Evolutionary conservation across 345 rosid genomes (phyloP), one percentile per base, ranked within the genome.

Genomic region (Streptanthus diversifolius): DNA sequence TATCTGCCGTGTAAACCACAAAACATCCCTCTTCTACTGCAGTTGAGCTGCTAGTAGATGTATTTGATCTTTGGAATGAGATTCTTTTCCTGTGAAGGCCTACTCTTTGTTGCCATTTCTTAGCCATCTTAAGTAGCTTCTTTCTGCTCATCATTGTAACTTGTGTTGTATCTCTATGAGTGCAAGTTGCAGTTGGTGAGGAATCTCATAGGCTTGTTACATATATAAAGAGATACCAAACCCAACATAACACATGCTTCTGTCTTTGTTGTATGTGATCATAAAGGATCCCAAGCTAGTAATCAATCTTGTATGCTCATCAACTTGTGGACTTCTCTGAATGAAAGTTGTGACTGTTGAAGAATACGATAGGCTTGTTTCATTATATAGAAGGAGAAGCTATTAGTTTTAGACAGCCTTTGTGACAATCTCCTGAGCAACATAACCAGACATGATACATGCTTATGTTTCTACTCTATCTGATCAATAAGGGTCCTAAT

Each of bases 1-100:
- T 32, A 43, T 69, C 75, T 0, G 68, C 9, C 1, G 82, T 83
- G 80, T 80, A 83, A 8, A 73, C 74, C 29, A 75, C 75, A 2
- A 80, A 80, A 62, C 82, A 77, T 0, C 80, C 82, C 49, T 67
- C 60, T 9, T 59, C 73, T 49, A 5, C 21, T 0, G 35, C 8
- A 0, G 18, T 8, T 58, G 73, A 48, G 18, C 33, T 51, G 3
- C 22, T 22, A 24, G 32, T 4, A 22, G 35, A 6, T 6, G 18
- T 0, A 36, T 3, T 40, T 11, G 73, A 65, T 11, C 43, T 57
- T 3, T 41, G 60, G 2, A 45, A 48, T 37, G 73, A 53, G 63
- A 76, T 76, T 17, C 75, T 76, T 44, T 62, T 75, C 51, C 79
- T 75, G 14, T 0, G 3, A 0, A 68, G 5, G 12, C 51, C 79